Evolutionary conservation across 2,329 filamentous ascomycete genomes (phyloP).

Genomic region (Diaporthe sp.): DNA sequence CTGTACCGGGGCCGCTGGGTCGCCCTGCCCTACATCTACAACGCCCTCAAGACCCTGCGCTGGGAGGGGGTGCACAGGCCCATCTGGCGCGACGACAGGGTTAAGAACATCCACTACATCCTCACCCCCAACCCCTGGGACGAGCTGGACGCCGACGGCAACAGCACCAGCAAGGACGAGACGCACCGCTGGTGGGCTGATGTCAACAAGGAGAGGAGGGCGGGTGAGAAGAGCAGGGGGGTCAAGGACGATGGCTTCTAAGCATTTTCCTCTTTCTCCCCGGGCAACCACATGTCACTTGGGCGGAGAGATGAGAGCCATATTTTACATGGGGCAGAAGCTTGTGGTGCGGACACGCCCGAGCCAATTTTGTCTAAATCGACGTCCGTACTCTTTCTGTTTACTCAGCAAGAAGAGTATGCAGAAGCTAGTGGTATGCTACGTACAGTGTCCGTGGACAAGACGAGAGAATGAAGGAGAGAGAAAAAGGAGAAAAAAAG

Average conservation of each 20-base stretch:
- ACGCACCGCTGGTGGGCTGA: slow-evolving; percentile 70
- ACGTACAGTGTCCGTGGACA: slow-evolving; percentile 3
- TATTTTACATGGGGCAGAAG: too few species aligned
- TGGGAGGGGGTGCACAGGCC: slow-evolving; percentile 64
- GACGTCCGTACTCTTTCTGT: not conserved
- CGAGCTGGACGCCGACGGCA: slow-evolving; percentile 59
- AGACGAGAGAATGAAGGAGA: too few species aligned
- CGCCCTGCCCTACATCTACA: slow-evolving; percentile 71
- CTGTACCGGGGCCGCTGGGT: slow-evolving; percentile 70
- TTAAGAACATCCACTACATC: slow-evolving; percentile 75
- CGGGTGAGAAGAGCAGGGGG: slow-evolving; percentile 55
- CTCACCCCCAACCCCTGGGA: slow-evolving; percentile 74
- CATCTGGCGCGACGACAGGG: slow-evolving; percentile 70
- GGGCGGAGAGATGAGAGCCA: not conserved
- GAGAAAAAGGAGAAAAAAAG: not conserved
- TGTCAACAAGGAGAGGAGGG: slow-evolving; percentile 60
- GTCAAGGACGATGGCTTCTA: slow-evolving; percentile 53
- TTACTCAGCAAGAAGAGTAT: not conserved
- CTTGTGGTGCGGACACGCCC: not conserved
- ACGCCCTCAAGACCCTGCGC: slow-evolving; percentile 73
- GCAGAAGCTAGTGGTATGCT: not conserved
- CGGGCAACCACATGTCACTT: too few species aligned
- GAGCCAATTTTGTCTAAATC: slow-evolving; percentile 5
- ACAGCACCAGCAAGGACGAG: slow-evolving; percentile 60
- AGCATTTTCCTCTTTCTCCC: not conserved